A percentile compares a stretch with the other conserved stretches of the same genome.
Conservation (phyloP, 352 stramenopile genomes). For the Aphanomyces stellatus region DNA sequence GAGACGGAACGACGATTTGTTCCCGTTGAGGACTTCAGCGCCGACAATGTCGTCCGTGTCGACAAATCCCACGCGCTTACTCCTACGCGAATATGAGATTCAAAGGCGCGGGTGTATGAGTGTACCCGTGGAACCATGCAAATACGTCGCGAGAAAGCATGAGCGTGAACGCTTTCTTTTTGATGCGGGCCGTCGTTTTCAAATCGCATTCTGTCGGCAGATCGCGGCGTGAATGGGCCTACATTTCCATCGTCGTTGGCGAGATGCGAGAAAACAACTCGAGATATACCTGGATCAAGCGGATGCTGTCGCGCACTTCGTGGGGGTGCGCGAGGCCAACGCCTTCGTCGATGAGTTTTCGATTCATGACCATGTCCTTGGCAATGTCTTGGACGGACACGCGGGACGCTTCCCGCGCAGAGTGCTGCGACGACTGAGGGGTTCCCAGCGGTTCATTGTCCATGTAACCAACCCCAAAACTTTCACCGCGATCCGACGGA, state of each 20-base stretch:
- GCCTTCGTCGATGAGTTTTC: conserved; percentile 64
- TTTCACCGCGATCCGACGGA: conserved; percentile 5
- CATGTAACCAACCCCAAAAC: not conserved
- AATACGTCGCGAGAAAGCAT: conserved; percentile 54
- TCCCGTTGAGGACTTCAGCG: conserved; percentile 32
- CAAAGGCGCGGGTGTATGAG: not conserved
- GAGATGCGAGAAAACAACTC: not conserved
- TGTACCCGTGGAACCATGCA: conserved; percentile 39
- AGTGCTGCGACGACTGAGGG: conserved; percentile 20
- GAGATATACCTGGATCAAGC: conserved; percentile 44
- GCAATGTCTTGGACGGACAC: conserved; percentile 49
- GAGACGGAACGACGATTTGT: conserved; percentile 39
- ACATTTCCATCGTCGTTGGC: not conserved
- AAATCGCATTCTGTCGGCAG: conserved; percentile 54
- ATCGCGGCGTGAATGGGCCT: conserved; percentile 70
- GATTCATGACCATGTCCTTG: conserved; percentile 54
- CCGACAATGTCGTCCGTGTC: conserved; percentile 72
- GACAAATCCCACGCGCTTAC: conserved; percentile 36
- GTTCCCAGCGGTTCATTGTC: not conserved
- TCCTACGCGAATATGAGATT: conserved; percentile 18
- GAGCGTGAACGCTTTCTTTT: conserved; percentile 43
- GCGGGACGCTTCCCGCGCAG: conserved; percentile 33
- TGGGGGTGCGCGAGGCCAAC: conserved; percentile 61
- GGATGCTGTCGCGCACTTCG: conserved; percentile 65
- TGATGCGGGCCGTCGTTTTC: conserved; percentile 36